Base-by-base conservation (phyloP, 2,329 filamentous ascomycete species). In the Colletotrichum musae region DNA sequence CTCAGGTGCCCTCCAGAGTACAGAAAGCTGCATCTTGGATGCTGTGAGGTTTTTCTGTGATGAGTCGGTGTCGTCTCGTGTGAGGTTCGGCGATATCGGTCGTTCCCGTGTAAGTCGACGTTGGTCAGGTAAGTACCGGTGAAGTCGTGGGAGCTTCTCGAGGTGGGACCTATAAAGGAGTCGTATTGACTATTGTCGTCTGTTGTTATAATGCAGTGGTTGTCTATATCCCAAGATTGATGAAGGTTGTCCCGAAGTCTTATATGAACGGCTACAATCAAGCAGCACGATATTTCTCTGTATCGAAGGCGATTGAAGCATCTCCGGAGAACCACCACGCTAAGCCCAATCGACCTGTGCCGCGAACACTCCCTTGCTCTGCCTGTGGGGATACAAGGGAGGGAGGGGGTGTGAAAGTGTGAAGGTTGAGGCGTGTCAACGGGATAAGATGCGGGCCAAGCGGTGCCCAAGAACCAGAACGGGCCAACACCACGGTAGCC, bases 1-100 rank as follows among this genome's bases (percentile, higher is more conserved):
- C 78, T 92, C 89, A 48, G 94, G 94, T 39, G 88, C 85, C 73
- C 75, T 78, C 80, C 83, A 88, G 9, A 85, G 79, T 72, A 81
- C 76, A 7, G 79, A 77, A 39, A 82, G 50, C 72, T 77, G 79
- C 78, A 82, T 79, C 28, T 65, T 72, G 69, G 74, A 24, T 24
- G 26, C 3, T 52, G 28, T 28, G 18, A 18, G 18, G 24, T 13
- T 24, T 63, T 50, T 13, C 24, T 18, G 67, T 26, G 36, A 10
- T 59, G 10, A 7, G 18, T 32, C 43, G 39, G n/a, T 5, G 13
- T 54, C 18, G 62, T 28, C 0, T 57, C 2, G 13, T 41, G 7
- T 48, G 24, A 10, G n/a, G 52, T 48, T 24, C 39, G n/a, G 13
- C 24, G 43, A n/a, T 2, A 9, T 18, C 0, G 26, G 24, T 41